Conservation (phyloP, 2,329 filamentous ascomycete genomes). For the Cryphonectria japonica region DNA sequence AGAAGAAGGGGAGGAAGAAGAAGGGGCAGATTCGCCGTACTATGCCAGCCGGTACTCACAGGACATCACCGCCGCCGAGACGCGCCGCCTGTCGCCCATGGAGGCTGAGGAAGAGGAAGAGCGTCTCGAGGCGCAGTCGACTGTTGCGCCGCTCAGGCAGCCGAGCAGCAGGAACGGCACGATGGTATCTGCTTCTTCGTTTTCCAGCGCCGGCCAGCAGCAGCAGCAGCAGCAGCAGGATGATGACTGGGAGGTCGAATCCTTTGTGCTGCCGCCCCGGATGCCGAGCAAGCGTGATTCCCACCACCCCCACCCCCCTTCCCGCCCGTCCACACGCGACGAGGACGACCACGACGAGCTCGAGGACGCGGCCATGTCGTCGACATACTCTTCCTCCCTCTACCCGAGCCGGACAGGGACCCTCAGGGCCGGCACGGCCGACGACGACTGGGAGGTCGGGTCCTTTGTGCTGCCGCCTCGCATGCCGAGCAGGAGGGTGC, state of each 20-base stretch:
- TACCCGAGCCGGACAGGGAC: slow-evolving; percentile 4
- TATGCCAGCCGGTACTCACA: slow-evolving; percentile 16
- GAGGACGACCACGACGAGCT: slow-evolving; percentile 12
- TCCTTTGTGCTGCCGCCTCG: slow-evolving; percentile 26
- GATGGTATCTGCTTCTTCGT: neutral
- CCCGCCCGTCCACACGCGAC: neutral
- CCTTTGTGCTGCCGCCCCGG: slow-evolving; percentile 25
- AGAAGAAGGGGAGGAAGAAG: neutral
- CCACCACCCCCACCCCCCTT: neutral
- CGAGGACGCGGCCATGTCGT: slow-evolving; percentile 21
- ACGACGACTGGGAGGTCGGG: slow-evolving; percentile 25
- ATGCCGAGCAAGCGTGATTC: slow-evolving; percentile 26
- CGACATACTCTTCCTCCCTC: slow-evolving; percentile 10
- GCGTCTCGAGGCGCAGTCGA: slow-evolving; percentile 18
- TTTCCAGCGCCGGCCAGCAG: neutral
- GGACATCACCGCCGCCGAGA: slow-evolving; percentile 27
- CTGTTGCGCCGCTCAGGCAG: slow-evolving; percentile 19
- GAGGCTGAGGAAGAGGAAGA: slow-evolving; percentile 23
- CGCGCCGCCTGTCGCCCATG: slow-evolving; percentile 19
- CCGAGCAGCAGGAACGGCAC: slow-evolving; percentile 19
- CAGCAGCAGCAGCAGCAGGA: neutral
- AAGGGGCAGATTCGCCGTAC: neutral
- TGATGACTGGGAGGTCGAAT: slow-evolving; percentile 25
- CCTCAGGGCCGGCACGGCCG: neutral
- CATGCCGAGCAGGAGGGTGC: slow-evolving; percentile 26